Conservation (phyloP, 2,329 filamentous ascomycete species). For the Endothia cerciana region DNA sequence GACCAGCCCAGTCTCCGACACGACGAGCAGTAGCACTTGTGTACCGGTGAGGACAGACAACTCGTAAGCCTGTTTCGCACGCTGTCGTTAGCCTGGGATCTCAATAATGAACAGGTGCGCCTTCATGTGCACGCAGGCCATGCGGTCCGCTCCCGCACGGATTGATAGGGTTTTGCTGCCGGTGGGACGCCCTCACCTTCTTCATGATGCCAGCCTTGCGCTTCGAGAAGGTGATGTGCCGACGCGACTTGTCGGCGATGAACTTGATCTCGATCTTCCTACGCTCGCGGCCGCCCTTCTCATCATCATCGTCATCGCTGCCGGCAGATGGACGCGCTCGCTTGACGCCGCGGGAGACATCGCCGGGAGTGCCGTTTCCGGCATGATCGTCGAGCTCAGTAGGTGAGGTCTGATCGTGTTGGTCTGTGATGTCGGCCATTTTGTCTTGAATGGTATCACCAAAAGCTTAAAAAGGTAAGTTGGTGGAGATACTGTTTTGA, state of each 20-base stretch:
- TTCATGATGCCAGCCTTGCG: slow-evolving; percentile 99
- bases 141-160: background rate
- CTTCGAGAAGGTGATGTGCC: slow-evolving; percentile 99
- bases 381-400: slow-evolving; percentile 71
- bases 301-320: slow-evolving; percentile 96
- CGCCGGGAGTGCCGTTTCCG: slow-evolving; percentile 72
- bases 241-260: slow-evolving; percentile 98
- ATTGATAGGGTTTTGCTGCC: background rate
- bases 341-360: slow-evolving; percentile 84
- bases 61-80: slow-evolving; percentile 74
- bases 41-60: slow-evolving; percentile 96
- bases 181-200: slow-evolving; percentile 66
- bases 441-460: slow-evolving; percentile 49
- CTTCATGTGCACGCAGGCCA: background rate
- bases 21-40: slow-evolving; percentile 93
- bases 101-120: background rate
- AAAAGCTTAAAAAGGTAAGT: slow-evolving; percentile 57
- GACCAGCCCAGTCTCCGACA: slow-evolving; percentile 95
- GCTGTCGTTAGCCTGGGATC: slow-evolving; percentile 21
- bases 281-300: slow-evolving; percentile 96
- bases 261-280: slow-evolving; percentile 99
- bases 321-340: slow-evolving; percentile 79
- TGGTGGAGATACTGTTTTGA: slow-evolving; percentile 68
- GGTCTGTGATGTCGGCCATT: slow-evolving; percentile 82
- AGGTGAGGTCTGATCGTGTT: slow-evolving; percentile 76